Percentiles rank a stretch among this genome's conserved stretches.
Evolutionary conservation across 352 stramenopile species (phyloP).

Genomic region (Thalassiosira ordinaria): DNA sequence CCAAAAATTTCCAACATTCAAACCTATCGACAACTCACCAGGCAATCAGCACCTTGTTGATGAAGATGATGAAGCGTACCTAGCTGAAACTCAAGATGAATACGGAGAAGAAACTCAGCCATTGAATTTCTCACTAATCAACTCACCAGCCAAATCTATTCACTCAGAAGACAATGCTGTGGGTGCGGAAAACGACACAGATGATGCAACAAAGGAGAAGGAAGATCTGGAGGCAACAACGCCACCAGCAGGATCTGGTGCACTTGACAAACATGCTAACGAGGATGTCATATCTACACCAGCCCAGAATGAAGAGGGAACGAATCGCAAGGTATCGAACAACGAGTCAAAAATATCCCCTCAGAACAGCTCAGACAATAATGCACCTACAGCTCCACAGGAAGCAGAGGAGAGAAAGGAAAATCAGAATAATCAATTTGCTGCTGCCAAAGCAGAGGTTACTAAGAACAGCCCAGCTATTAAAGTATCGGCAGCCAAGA

Average conservation of each 20-base stretch:
- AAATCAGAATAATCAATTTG: too few species aligned
- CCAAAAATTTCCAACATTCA: not conserved
- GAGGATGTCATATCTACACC: not conserved
- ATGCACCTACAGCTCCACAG: not conserved
- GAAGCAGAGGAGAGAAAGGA: not conserved
- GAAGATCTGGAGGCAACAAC: not conserved
- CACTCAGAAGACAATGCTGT: not conserved
- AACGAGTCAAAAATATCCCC: not conserved
- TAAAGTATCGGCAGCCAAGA: not conserved
- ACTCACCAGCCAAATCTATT: not conserved
- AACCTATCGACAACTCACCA: not conserved
- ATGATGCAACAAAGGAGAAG: too few species aligned
- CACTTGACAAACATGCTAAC: not conserved
- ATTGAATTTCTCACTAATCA: slow-evolving; percentile 2
- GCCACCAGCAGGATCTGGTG: not conserved
- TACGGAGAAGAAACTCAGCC: slow-evolving; percentile 38
- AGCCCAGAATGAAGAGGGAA: not conserved
- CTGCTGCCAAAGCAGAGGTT: too few species aligned
- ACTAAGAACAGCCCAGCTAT: too few species aligned
- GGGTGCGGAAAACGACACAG: too few species aligned
- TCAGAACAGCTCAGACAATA: not conserved
- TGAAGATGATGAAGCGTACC: slow-evolving; percentile 10
- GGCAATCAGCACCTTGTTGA: slow-evolving; percentile 1
- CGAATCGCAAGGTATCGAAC: not conserved
- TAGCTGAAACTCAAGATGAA: slow-evolving; percentile 28